A percentile compares a stretch with the other conserved stretches of the same genome.
phyloP scores from a whole-genome alignment of 768 basidiomycete species.

The Mrakia gelida region DNA sequence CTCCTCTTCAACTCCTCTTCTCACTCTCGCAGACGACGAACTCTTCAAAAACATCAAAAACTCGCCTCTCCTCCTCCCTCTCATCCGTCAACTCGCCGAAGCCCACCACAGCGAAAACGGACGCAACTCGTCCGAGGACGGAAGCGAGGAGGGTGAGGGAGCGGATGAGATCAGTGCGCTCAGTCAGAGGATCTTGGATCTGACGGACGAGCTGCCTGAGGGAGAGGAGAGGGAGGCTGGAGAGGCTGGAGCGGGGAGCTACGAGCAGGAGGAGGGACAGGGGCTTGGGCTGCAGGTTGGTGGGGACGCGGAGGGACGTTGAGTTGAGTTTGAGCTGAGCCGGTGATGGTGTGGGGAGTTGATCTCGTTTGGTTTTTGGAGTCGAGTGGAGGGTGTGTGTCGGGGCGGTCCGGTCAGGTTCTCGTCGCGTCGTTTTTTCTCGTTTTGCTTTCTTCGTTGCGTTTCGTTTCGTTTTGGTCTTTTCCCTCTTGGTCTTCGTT shows the following conservation, averaged over 20 bases:
- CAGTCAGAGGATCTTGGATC: conserved; percentile 76
- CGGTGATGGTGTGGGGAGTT: too few species aligned
- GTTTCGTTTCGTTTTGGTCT: not conserved
- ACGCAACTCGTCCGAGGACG: conserved; percentile 64
- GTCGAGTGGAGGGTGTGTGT: not conserved
- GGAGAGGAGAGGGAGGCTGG: not conserved
- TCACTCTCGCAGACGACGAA: conserved; percentile 61
- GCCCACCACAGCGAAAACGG: conserved; percentile 52
- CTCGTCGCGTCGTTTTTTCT: not conserved
- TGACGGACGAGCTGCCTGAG: conserved; percentile 55
- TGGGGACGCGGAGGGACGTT: not conserved
- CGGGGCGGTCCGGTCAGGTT: not conserved
- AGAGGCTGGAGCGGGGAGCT: not conserved
- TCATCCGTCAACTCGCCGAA: conserved; percentile 73
- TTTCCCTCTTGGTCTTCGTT: not conserved
- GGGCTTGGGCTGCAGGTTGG: not conserved
- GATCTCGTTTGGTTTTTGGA: too few species aligned
- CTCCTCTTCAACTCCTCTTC: not conserved
- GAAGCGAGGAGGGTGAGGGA: conserved; percentile 54
- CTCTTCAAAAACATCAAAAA: conserved; percentile 83
- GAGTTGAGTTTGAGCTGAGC: not conserved
- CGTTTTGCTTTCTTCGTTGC: not conserved
- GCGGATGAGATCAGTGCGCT: conserved; percentile 86
- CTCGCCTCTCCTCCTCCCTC: conserved; percentile 73
- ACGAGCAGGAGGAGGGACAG: not conserved